A percentile compares a stretch with the other conserved stretches of the same genome.
Conservation (phyloP, 179 eudicot species). For the Spergularia azorica region DNA sequence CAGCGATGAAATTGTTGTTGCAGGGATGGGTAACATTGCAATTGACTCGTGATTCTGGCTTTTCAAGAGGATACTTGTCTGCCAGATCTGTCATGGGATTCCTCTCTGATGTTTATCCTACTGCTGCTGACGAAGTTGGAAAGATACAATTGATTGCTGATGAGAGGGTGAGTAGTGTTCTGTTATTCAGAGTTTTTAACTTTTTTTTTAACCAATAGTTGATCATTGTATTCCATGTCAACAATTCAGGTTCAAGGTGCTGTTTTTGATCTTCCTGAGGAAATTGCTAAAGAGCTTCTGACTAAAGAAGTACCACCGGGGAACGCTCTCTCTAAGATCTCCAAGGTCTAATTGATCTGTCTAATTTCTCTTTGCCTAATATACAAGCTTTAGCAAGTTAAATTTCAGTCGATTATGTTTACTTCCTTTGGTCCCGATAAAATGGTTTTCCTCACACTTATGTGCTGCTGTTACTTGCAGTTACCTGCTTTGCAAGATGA, state of each 20-base stretch:
- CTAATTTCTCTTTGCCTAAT: neutral
- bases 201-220: neutral
- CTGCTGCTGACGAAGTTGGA: constrained; percentile 93
- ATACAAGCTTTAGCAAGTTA: neutral
- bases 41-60: constrained; percentile 64
- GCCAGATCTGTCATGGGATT: constrained; percentile 93
- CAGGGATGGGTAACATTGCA: constrained; percentile 94
- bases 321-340: constrained; percentile 68
- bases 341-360: constrained; percentile 49
- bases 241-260: constrained; percentile 78
- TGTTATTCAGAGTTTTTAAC: neutral
- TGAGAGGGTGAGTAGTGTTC: constrained; percentile 49
- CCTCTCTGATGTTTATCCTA: constrained; percentile 72
- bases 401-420: neutral
- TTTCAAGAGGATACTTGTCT: constrained; percentile 71
- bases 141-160: constrained; percentile 88
- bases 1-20: constrained; percentile 24
- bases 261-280: constrained; percentile 98
- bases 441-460: constrained; percentile 6
- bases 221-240: neutral
- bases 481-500: constrained; percentile 96
- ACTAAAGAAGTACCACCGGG: constrained; percentile 78
- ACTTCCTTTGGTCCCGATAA: neutral
- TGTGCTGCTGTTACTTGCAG: constrained; percentile 44
- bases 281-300: constrained; percentile 74